Conservation (phyloP, 108 stramenopile genomes). For the Licmophora abbreviata region DNA sequence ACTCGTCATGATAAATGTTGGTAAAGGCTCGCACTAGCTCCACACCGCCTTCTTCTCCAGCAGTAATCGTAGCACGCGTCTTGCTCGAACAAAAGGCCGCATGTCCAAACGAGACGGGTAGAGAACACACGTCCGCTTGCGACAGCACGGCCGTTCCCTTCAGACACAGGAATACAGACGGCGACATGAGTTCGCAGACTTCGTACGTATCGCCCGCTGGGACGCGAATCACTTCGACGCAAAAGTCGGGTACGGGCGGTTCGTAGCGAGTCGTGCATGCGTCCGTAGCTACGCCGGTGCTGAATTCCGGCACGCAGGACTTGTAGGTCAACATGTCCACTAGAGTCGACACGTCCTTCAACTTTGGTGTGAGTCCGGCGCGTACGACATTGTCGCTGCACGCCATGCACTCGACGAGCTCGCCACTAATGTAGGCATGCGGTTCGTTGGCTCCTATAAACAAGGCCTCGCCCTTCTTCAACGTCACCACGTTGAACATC, state of each 20-base stretch:
- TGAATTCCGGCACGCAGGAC: slow-evolving; percentile 15
- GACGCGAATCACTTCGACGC: slow-evolving; percentile 6
- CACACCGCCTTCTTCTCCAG: slow-evolving; percentile 5
- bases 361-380: slow-evolving; percentile 97
- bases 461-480: slow-evolving; percentile 81
- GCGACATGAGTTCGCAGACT: neutral
- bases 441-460: slow-evolving; percentile 91
- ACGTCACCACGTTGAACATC: slow-evolving; percentile 72
- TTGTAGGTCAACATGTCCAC: slow-evolving; percentile 92
- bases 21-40: slow-evolving; percentile 5
- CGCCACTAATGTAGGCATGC: slow-evolving; percentile 93
- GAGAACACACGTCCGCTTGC: neutral
- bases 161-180: slow-evolving; percentile 1
- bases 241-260: slow-evolving; percentile 9
- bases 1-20: slow-evolving; percentile 4
- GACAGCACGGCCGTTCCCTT: neutral
- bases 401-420: slow-evolving; percentile 98
- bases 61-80: slow-evolving; percentile 6
- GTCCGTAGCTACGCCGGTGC: neutral
- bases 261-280: slow-evolving; percentile 1
- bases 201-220: neutral
- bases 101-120: slow-evolving; percentile 10
- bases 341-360: slow-evolving; percentile 93
- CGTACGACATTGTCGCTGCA: slow-evolving; percentile 98
- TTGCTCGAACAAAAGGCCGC: slow-evolving; percentile 12